Base-by-base conservation (phyloP, 768 basidiomycete genomes). In the Mycena kentingensis region DNA sequence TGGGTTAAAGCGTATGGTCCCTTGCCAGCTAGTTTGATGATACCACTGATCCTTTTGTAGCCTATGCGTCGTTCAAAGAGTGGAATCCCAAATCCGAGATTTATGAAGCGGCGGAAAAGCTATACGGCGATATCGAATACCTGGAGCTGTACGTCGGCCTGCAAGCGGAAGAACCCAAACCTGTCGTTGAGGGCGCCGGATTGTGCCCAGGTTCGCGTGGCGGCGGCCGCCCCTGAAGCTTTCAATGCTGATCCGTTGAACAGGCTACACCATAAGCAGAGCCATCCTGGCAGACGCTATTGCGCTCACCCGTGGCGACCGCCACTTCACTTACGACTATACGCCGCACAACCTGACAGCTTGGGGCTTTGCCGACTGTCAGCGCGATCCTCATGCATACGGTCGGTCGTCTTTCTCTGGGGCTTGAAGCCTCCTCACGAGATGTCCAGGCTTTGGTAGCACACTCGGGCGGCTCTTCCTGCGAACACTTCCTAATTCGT, bases 231-330 rank as follows among this genome's bases (percentile, higher is more conserved):
- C 36, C 38, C 13, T 38, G 13, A 44, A 3, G 34, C 35, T 29
- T 35, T 38, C 42, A 18, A 6, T 18, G 35, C 44, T 35, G 29
- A 24, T 44, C 10, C 52, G 50, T 53, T 28, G 16, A 16, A 2
- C 51, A 85, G 86, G 84, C 13, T 93, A 88, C 69, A 93, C 91
- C 10, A 81, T 90, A 62, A 87, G 87, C 60, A 83, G 91, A 27
- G 90, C 91, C 7, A 93, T 93, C 61, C 82, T 93, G 28, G 82
- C 84, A 56, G 91, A 93, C 63, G 91, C 91, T 25, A 87, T 93
- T 50, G 88, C 91, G 12, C 81, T 93, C 48, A 91, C 88, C 42
- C 85, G 57, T 47, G 91, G 91, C 26, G 91, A 93, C 63, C 78
- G 90, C 47, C 87, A 83, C 76, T 90, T 81, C 70, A 93, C 89